Evolutionary conservation across 192 early-diverging fungal genomes (phyloP).

Genomic region (Linnemannia hyalina): DNA sequence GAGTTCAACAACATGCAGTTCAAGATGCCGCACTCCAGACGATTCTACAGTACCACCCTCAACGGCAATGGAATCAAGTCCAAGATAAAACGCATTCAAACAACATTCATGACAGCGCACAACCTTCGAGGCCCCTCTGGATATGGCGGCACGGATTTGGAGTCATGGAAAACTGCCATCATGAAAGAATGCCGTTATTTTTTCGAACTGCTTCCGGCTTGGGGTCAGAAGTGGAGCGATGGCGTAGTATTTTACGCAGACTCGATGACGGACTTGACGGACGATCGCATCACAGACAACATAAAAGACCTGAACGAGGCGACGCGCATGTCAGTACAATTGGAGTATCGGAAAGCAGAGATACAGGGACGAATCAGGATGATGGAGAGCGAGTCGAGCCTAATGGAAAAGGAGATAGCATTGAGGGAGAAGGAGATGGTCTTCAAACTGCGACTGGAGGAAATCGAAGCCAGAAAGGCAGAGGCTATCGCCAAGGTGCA

Average conservation of each 20-base stretch:
- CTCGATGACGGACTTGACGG: background rate
- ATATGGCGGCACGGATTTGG: background rate
- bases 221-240: background rate
- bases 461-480: background rate
- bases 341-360: background rate
- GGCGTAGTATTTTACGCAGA: background rate
- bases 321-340: background rate
- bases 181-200: background rate
- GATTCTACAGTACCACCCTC: background rate
- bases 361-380: background rate
- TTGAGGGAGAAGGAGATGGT: background rate
- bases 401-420: too few relatives aligned
- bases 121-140: background rate
- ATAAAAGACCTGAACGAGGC: background rate
- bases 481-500: background rate
- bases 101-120: background rate
- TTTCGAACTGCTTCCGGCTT: background rate
- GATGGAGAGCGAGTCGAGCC: background rate
- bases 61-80: background rate
- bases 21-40: background rate
- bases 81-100: background rate
- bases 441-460: background rate
- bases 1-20: background rate
- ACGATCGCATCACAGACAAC: background rate
- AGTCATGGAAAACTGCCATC: background rate